Percentiles rank a stretch among this genome's conserved stretches.
Evolutionary conservation across 2,329 filamentous ascomycete species (phyloP).

Genomic region (Aspergillus alliaceus): DNA sequence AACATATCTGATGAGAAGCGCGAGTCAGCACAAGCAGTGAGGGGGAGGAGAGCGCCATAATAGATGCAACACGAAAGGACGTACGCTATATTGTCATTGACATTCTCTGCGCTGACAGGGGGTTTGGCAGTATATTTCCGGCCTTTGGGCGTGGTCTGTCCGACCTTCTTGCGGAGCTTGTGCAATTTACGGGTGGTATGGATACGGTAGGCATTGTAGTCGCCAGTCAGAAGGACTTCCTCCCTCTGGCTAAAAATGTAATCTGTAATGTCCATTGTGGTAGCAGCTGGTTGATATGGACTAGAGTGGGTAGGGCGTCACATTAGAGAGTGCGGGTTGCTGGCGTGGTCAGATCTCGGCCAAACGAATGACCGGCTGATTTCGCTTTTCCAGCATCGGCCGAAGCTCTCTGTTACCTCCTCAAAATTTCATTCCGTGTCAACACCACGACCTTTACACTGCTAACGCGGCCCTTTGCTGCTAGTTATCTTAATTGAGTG

Average conservation of each 20-base stretch:
- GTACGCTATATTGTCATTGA: slow-evolving; percentile 75
- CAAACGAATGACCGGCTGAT: slow-evolving; percentile 33
- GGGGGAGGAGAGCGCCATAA: neutral
- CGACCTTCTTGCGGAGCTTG: slow-evolving; percentile 80
- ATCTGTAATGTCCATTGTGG: slow-evolving; percentile 81
- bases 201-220: slow-evolving; percentile 81
- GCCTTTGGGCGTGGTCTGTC: slow-evolving; percentile 78
- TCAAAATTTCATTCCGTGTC: slow-evolving; percentile 19
- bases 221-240: slow-evolving; percentile 80
- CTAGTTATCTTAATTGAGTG: neutral
- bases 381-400: slow-evolving; percentile 26
- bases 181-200: slow-evolving; percentile 79
- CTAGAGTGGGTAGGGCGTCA: slow-evolving; percentile 18
- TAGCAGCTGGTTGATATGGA: slow-evolving; percentile 4
- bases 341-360: slow-evolving; percentile 30
- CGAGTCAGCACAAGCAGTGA: neutral
- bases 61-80: slow-evolving; percentile 24
- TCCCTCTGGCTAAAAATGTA: slow-evolving; percentile 79
- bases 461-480: neutral
- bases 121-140: slow-evolving; percentile 78
- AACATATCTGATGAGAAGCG: slow-evolving; percentile 59
- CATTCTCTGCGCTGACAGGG: slow-evolving; percentile 70
- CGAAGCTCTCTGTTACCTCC: slow-evolving; percentile 13
- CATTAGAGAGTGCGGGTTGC: slow-evolving; percentile 19
- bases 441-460: slow-evolving; percentile 7